Base-by-base conservation (phyloP, 2,329 filamentous ascomycete genomes). In the Saccharata proteae region DNA sequence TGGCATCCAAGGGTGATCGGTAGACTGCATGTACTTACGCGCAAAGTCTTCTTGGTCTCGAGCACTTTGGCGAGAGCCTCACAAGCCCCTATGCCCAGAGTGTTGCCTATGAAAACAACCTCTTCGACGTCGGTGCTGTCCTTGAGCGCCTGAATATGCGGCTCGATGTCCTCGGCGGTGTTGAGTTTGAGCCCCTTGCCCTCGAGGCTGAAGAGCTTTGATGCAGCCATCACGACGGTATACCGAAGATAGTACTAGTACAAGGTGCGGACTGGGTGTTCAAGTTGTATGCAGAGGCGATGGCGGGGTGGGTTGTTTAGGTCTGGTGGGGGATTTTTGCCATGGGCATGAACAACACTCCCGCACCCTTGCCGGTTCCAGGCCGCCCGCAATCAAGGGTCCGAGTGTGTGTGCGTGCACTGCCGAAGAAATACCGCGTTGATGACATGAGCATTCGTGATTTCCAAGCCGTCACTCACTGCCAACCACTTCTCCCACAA, bases 131-230 rank as follows among this genome's bases (percentile, higher is more conserved):
- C 71, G 34, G 71, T 60, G 60, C 76, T 78, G 36, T 74, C 71
- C 40, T 73, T 65, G 39, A 98, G 73, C 29, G 72, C 69, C 44
- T 77, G 71, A 49, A 94, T 81, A 57, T 94, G 78, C 43, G 80
- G 65, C 57, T 90, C 80, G 39, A 96, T 71, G 57, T 96, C 85
- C 42, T 74, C 79, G 30, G 82, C 83, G 23, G 78, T 83, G 64
- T 92, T 78, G 51, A 98, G 80, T 68, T 93, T 94, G 47, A 96
- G 72, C 49, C 80, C 80, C 65, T 80, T 90, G 58, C 82, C 85
- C 59, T 93, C 82, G 44, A 96, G 75, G 45, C 85, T 86, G 63
- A 94, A 96, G 51, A 83, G 55, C 56, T 80, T 85, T 35, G 58
- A 51, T 16, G 42, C 43, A 32, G 59, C 47, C 62, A 69, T 71